Percentiles rank a stretch among this genome's conserved stretches.
These are phyloP conservation scores for Boletus rubroflammeus DNA, from an alignment of 768 basidiomycete genomes.

Conservation along the genomic window DNA sequence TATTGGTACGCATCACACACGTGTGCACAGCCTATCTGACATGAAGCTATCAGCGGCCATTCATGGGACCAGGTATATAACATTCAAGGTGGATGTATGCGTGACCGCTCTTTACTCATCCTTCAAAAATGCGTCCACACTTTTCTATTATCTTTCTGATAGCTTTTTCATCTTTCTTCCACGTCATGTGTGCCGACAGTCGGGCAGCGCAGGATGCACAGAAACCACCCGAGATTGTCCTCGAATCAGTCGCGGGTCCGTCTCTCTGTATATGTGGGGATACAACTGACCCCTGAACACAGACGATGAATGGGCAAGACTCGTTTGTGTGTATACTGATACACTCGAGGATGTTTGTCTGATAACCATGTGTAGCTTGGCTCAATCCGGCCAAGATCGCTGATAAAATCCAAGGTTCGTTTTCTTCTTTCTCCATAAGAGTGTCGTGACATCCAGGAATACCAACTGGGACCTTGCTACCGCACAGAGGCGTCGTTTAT, in stretches of 20 bases:
- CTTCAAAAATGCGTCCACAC: conserved; percentile 1
- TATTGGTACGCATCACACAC: background rate
- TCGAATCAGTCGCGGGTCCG: background rate
- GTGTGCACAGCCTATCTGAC: background rate
- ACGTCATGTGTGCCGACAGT: background rate
- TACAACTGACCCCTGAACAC: background rate
- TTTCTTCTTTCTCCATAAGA: background rate
- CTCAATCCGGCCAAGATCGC: background rate
- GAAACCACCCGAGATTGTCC: background rate
- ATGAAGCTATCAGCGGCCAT: background rate
- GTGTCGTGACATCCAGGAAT: background rate
- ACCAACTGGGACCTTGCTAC: background rate
- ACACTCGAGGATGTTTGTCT: background rate
- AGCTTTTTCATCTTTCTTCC: background rate
- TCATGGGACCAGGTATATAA: conserved; percentile 1
- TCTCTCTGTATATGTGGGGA: background rate
- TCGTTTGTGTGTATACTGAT: background rate
- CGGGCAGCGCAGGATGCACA: background rate
- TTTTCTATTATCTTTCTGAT: background rate
- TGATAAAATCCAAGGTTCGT: background rate
- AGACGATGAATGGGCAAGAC: conserved; percentile 2
- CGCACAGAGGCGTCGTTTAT: background rate
- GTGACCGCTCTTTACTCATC: background rate
- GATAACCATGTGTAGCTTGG: background rate
- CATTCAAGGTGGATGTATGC: background rate